phyloP scores from a whole-genome alignment of 139 green algal species.

The Astrephomene gubernaculifera region DNA sequence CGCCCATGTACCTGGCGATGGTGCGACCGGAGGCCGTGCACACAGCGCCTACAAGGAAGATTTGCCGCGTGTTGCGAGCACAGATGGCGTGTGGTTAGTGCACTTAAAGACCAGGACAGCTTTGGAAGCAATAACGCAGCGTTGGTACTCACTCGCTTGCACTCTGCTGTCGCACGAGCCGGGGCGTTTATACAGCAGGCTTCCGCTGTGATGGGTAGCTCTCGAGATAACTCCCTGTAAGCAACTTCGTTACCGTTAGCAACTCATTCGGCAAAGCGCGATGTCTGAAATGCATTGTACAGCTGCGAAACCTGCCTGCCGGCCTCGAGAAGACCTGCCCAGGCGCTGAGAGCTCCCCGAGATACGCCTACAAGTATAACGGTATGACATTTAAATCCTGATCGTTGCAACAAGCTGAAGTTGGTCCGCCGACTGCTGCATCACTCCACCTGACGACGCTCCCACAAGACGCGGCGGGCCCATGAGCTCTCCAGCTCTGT shows the following conservation, averaged over 20 bases:
- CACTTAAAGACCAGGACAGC: background rate
- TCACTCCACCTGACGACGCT: background rate
- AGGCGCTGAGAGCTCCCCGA: background rate
- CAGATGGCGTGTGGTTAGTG: background rate
- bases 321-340: background rate
- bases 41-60: background rate
- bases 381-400: background rate
- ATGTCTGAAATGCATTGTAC: background rate
- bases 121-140: background rate
- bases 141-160: background rate
- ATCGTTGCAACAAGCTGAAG: background rate
- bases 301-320: background rate
- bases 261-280: too few species aligned
- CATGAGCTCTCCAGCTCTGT: too few species aligned
- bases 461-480: background rate
- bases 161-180: background rate
- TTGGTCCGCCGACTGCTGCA: background rate
- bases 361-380: background rate
- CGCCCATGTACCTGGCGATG: background rate
- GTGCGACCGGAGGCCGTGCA: background rate
- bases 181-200: constrained; percentile 27
- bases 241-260: too few species aligned
- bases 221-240: constrained; percentile 4
- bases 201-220: background rate
- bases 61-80: too few species aligned